Base-by-base conservation (phyloP, 345 rosid species). In the Pistacia atlantica region DNA sequence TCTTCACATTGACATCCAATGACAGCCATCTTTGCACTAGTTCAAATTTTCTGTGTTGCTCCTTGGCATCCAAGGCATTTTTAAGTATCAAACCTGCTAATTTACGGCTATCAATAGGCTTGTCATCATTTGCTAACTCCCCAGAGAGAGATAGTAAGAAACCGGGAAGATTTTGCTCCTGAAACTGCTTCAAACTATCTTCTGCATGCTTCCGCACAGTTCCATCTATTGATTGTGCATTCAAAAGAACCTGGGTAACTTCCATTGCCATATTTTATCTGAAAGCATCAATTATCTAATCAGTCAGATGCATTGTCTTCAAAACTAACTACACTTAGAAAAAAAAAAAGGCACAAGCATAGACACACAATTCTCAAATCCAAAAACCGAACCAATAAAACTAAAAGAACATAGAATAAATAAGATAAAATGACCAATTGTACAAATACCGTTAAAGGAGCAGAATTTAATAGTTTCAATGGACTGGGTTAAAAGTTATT, bases 11-110 rank as follows among this genome's bases (percentile, higher is more conserved):
- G 61, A 58, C 51, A 55, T 81, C 87, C 77, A 84, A 51, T 22
- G 80, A 72, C 75, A 81, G 35, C 87, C 87, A 84, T 74, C 87
- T 79, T 67, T 84, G 87, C 33, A 84, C 84, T 61, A 84, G 87
- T 80, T 84, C 85, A 45, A 78, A 65, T 67, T 81, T 84, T 49
- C 87, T 80, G 59, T 80, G 83, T 9, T 80, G 84, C 67, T 83
- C 86, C 78, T 83, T 83, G 7, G 86, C 86, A 83, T 83, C 86
- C 82, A 83, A 73, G 0, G 84, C 80, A 65, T 83, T 83, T 58
- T 83, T 83, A 16, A 83, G 79, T 28, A 83, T 80, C 31, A 83
- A 69, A 62, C 84, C 84, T 8, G 84, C 86, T 75, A 84, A 76
- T 73, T 78, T 84, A 28, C 86, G 86, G 49, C 86, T 84, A 42